phyloP scores from a whole-genome alignment of 2,329 filamentous ascomycete genomes.

The Nannizziopsis arthrosporioides region DNA sequence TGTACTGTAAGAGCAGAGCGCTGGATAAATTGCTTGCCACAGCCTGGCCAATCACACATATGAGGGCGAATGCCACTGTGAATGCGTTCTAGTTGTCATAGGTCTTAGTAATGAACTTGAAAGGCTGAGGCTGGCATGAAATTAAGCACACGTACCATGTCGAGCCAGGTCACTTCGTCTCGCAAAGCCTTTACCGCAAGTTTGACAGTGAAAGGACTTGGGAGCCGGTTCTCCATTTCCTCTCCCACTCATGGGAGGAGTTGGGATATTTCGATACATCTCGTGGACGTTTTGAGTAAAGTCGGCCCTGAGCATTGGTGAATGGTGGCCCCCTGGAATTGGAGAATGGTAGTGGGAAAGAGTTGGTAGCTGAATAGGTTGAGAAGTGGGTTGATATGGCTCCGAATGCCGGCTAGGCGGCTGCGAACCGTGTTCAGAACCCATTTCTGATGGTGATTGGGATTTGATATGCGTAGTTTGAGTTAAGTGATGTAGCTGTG shows the following conservation, averaged over 20 bases:
- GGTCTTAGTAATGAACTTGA: neutral
- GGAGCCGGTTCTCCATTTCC: conserved; percentile 33
- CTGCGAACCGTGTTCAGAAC: conserved; percentile 47
- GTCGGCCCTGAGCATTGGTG: conserved; percentile 45
- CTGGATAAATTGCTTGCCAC: conserved; percentile 95
- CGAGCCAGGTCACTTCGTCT: conserved; percentile 84
- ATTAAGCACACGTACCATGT: conserved; percentile 54
- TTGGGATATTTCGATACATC: conserved; percentile 12
- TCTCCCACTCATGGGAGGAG: neutral
- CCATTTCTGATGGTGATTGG: conserved; percentile 42
- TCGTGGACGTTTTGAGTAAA: conserved; percentile 42
- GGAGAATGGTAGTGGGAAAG: conserved; percentile 45
- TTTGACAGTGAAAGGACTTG: conserved; percentile 79
- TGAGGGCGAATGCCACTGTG: conserved; percentile 86
- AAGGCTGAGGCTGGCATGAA: neutral
- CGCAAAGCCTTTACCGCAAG: conserved; percentile 84
- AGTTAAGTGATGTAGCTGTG: conserved; percentile 34
- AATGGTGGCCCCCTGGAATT: conserved; percentile 39
- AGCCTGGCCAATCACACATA: conserved; percentile 77
- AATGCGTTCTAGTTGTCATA: conserved; percentile 62
- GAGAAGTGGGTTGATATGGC: conserved; percentile 46
- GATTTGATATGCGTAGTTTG: conserved; percentile 31
- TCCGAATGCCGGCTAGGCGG: conserved; percentile 46
- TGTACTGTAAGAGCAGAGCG: conserved; percentile 91
- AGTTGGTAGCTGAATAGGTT: conserved; percentile 40